A percentile compares a stretch with the other conserved stretches of the same genome.
Conservation (phyloP, 257 asterid species). For the Solanum paucissectum region DNA sequence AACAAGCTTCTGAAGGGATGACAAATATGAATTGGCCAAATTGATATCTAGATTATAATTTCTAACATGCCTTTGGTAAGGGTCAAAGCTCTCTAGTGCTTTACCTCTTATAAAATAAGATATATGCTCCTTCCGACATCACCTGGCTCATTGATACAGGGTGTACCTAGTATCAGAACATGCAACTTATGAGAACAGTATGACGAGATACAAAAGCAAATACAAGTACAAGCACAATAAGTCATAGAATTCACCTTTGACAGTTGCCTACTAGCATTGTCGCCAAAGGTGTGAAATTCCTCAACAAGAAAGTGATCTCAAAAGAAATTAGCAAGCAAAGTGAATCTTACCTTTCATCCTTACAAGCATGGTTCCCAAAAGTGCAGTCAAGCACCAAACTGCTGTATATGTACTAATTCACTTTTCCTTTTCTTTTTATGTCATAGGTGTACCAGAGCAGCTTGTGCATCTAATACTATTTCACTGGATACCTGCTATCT, state of each 20-base stretch:
- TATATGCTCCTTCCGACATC: constrained; percentile 81
- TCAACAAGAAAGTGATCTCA: background rate
- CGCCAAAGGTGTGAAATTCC: background rate
- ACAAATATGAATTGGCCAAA: background rate
- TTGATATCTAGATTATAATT: background rate
- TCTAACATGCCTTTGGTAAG: background rate
- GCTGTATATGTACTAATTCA: background rate
- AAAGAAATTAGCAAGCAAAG: background rate
- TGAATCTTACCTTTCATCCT: background rate
- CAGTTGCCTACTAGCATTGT: background rate
- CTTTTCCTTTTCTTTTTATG: background rate
- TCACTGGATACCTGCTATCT: background rate
- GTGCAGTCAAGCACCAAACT: background rate
- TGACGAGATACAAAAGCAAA: background rate
- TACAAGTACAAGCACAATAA: background rate
- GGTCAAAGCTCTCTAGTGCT: background rate
- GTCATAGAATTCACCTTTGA: background rate
- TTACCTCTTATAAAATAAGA: constrained; percentile 81
- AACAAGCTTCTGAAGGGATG: background rate
- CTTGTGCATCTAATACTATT: background rate
- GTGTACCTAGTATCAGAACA: constrained; percentile 41
- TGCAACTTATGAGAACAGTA: background rate
- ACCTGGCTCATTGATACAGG: constrained; percentile 60
- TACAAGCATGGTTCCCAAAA: background rate
- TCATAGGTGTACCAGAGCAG: background rate